Evolutionary conservation across 1,139 yeast species (phyloP).

Genomic region (Candida dubliniensis): DNA sequence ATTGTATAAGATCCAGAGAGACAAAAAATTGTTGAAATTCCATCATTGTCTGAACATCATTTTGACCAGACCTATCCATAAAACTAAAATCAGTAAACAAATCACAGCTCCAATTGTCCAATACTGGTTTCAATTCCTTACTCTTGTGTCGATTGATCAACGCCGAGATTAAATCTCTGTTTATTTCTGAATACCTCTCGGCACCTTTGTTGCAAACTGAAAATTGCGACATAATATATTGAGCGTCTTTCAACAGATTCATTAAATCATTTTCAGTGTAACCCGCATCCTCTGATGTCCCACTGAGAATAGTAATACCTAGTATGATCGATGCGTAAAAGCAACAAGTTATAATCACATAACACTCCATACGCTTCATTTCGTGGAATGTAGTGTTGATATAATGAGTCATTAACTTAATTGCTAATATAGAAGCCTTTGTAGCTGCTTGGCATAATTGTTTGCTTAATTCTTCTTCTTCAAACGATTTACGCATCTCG

Average conservation of each 20-base stretch:
- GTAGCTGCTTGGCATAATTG: constrained; percentile 20
- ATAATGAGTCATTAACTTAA: constrained; percentile 18
- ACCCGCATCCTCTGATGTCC: constrained; percentile 16
- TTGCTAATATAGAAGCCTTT: constrained; percentile 18
- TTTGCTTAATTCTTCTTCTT: constrained; percentile 11
- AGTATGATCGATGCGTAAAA: constrained; percentile 19
- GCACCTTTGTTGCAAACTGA: constrained; percentile 19
- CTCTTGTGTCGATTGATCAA: constrained; percentile 12
- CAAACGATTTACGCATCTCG: constrained; percentile 3
- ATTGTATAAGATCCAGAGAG: constrained; percentile 19
- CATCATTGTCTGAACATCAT: constrained; percentile 17
- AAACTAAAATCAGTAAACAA: constrained; percentile 17
- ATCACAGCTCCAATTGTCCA: constrained; percentile 8
- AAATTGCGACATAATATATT: constrained; percentile 17
- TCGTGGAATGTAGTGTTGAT: constrained; percentile 16
- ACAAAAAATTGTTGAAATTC: constrained; percentile 25
- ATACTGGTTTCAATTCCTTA: constrained; percentile 2
- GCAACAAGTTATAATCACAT: constrained; percentile 18
- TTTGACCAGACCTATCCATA: constrained; percentile 16
- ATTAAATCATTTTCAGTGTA: constrained; percentile 18
- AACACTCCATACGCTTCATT: constrained; percentile 17
- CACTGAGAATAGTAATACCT: constrained; percentile 18
- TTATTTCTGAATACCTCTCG: constrained; percentile 18
- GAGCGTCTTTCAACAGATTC: constrained; percentile 15
- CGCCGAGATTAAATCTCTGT: constrained; percentile 17